Evolutionary conservation across 352 stramenopile genomes (phyloP), one percentile per base, ranked within the genome.

Genomic region (Pythium chondricola): DNA sequence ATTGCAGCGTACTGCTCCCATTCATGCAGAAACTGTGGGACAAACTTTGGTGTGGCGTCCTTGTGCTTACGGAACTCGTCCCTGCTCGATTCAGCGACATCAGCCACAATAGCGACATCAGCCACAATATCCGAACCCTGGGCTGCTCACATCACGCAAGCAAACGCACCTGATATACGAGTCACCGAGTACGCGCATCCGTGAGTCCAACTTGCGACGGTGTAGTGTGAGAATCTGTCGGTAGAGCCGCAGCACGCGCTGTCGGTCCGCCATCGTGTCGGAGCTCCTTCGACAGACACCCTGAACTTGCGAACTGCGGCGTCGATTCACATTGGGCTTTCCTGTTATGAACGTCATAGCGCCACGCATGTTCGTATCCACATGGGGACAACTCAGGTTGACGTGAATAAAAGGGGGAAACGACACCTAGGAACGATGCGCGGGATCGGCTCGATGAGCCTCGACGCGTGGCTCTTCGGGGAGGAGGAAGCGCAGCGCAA

Each of bases 41-140:
- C 75, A 44, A 89, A 93, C 57, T 91, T 84, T 39, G 66, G 43
- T 41, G 74, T 69, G 6, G 78, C 80, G 41, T 69, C 66, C 69
- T 92, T 92, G 66, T 93, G 83, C 11, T 75, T 68, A 60, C 83
- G 77, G 64, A 93, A 93, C 47, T 93, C 83, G 55, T 93, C 83
- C 31, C 71, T 83, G 52, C 7, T 17, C 18, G 25, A n/a, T 26
- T 42, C 1, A 35, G 21, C 14, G 21, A n/a, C 22, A 14, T 7
- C 10, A 33, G 9, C 50, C 21, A 22, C 22, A 31, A 29, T 1
- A 32, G 21, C 14, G 21, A n/a, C 22, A 14, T 7, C 10, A 33
- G 9, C 50, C 21, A 22, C 4, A 26, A 20, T 21, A 6, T 14
- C 21, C 26, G 41, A 4, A 29, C 24, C 14, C 35, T n/a, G 35